These are phyloP conservation scores for Saitoella complicata DNA, from an alignment of 805 yeast genomes.

Conservation along the genomic window DNA sequence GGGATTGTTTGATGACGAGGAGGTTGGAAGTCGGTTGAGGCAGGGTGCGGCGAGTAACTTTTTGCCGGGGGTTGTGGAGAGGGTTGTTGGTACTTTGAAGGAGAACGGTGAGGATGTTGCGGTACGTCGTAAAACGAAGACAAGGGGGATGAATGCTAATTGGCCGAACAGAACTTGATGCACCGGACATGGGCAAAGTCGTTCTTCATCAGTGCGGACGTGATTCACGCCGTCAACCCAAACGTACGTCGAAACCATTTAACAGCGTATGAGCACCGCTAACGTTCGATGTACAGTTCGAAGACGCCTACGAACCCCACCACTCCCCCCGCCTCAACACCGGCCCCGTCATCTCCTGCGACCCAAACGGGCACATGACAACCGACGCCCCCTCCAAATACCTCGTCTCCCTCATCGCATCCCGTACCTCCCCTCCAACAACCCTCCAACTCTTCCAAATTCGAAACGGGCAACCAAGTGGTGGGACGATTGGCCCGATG, in stretches of 20 bases:
- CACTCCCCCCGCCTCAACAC: conserved; percentile 69
- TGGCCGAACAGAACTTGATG: conserved; percentile 2
- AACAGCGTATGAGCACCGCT: too few relatives aligned
- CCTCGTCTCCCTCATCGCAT: conserved; percentile 52
- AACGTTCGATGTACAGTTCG: conserved; percentile 2
- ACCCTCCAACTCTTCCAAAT: conserved; percentile 68
- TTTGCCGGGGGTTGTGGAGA: conserved; percentile 44
- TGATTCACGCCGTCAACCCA: conserved; percentile 68
- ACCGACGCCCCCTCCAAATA: conserved; percentile 64
- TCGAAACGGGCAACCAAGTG: conserved; percentile 70
- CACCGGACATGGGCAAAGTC: conserved; percentile 42
- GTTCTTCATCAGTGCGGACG: conserved; percentile 69
- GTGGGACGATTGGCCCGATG: conserved; percentile 75
- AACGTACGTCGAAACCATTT: conserved; percentile 27
- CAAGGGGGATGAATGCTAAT: too few relatives aligned
- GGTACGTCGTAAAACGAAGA: too few relatives aligned
- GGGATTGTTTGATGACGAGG: conserved; percentile 65
- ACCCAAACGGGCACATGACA: conserved; percentile 71
- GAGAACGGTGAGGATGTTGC: conserved; percentile 2
- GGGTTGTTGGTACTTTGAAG: conserved; percentile 24
- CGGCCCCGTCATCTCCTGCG: conserved; percentile 55
- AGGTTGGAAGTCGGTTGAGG: conserved; percentile 64
- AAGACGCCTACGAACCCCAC: conserved; percentile 46
- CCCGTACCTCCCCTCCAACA: conserved; percentile 35
- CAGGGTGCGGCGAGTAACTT: conserved; percentile 73